Evolutionary conservation across 208 protist species (phyloP).

Genomic region (Leptomonas pyrrhocoris): DNA sequence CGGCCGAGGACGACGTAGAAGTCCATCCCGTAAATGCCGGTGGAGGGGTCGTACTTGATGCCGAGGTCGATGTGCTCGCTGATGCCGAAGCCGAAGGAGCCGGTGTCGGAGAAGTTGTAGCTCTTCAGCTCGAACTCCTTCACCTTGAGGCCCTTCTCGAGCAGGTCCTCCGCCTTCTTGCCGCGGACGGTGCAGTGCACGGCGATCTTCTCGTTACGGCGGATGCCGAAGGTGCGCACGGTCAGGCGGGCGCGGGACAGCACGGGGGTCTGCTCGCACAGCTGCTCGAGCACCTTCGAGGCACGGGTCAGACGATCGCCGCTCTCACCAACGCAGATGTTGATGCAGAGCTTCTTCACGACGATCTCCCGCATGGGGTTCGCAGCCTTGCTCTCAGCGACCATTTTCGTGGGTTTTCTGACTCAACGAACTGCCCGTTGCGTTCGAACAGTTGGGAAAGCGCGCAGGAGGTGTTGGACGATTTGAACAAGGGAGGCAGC

Average conservation of each 20-base stretch:
- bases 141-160: conserved; percentile 98
- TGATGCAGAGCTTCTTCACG: conserved; percentile 99
- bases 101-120: conserved; percentile 96
- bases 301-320: conserved; percentile 99
- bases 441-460: conserved; percentile 7
- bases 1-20: conserved; percentile 99
- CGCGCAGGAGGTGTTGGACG: no score
- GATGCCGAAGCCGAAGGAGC: conserved; percentile 99
- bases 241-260: conserved; percentile 98
- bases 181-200: conserved; percentile 99
- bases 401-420: conserved; percentile 48
- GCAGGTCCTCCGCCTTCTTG: conserved; percentile 99
- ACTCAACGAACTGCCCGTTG: conserved; percentile 29
- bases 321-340: conserved; percentile 99
- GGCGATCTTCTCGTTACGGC: conserved; percentile 99
- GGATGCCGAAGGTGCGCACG: conserved; percentile 98
- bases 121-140: conserved; percentile 99
- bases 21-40: conserved; percentile 99
- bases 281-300: conserved; percentile 98
- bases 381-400: conserved; percentile 84
- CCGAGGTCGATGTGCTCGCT: conserved; percentile 99
- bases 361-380: conserved; percentile 98
- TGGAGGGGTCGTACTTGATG: conserved; percentile 99
- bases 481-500: no score
- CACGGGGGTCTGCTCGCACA: conserved; percentile 98